Percentiles rank a stretch among this genome's conserved stretches.
These are phyloP conservation scores for Anthostomella pinea DNA, from an alignment of 2,329 filamentous ascomycete species.

Conservation along the genomic window DNA sequence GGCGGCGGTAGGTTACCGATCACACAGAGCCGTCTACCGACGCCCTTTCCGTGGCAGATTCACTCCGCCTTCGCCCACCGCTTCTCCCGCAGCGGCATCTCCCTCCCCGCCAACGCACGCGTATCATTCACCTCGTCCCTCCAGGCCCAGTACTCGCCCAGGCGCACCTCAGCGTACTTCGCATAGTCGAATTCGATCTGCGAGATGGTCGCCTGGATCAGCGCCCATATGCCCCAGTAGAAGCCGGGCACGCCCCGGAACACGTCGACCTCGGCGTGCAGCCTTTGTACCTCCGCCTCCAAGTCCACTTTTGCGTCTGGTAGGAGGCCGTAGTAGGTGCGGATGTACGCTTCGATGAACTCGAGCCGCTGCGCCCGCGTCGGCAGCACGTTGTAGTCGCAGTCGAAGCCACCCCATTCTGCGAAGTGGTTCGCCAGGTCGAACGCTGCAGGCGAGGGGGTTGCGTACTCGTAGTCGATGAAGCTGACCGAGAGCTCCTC, in stretches of 20 bases:
- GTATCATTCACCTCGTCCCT: constrained; percentile 69
- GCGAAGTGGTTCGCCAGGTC: constrained; percentile 98
- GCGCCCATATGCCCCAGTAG: constrained; percentile 88
- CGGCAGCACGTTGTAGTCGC: constrained; percentile 81
- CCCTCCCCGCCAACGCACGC: constrained; percentile 44
- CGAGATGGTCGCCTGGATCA: constrained; percentile 92
- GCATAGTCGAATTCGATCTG: constrained; percentile 97
- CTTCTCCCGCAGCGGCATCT: constrained; percentile 65
- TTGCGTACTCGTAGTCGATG: constrained; percentile 98
- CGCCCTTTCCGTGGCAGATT: too few species aligned
- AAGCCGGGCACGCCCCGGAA: constrained; percentile 91
- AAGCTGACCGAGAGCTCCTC: constrained; percentile 63
- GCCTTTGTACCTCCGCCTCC: constrained; percentile 62
- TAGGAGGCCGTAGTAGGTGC: constrained; percentile 62
- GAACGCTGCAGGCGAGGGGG: constrained; percentile 89
- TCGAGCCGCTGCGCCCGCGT: constrained; percentile 71
- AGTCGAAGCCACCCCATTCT: constrained; percentile 97
- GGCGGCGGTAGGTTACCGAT: too few species aligned
- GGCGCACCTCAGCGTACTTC: constrained; percentile 77
- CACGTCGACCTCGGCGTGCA: constrained; percentile 78
- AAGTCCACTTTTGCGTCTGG: constrained; percentile 28
- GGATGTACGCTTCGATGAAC: constrained; percentile 82
- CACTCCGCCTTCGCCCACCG: constrained; percentile 66
- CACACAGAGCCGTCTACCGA: too few species aligned
- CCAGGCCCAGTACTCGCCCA: constrained; percentile 94